Evolutionary conservation across 768 basidiomycete species (phyloP).

Genomic region (Symmetrospora coprosmae): DNA sequence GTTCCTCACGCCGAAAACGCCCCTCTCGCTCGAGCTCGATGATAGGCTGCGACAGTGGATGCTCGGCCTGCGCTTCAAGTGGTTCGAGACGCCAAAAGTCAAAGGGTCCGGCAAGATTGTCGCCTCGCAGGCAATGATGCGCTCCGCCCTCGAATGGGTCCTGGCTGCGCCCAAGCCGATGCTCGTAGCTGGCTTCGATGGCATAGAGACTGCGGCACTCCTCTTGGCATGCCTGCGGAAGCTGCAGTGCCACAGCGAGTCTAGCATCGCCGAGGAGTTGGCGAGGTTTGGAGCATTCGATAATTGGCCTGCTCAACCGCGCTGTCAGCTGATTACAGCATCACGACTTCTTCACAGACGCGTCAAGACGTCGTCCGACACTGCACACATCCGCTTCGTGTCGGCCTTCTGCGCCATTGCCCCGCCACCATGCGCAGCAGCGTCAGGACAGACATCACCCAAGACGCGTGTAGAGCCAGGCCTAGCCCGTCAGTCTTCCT

Average conservation of each 20-base stretch:
- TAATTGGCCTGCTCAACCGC: no score
- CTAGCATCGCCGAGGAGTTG: background rate
- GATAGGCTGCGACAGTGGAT: background rate
- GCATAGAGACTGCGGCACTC: background rate
- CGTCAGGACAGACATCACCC: no score
- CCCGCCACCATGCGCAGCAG: no score
- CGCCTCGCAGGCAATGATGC: background rate
- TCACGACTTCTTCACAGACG: no score
- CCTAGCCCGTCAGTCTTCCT: no score
- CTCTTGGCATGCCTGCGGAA: background rate
- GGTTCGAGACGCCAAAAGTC: background rate
- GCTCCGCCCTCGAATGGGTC: constrained; percentile 1
- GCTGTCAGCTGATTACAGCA: no score
- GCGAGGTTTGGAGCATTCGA: background rate
- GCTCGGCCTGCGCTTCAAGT: background rate
- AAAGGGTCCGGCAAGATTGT: background rate
- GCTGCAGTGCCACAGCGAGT: constrained; percentile 3
- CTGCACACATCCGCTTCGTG: no score
- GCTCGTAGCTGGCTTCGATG: background rate
- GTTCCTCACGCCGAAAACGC: background rate
- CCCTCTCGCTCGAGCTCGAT: background rate
- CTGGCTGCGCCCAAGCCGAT: background rate
- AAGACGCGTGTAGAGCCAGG: no score
- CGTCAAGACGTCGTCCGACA: no score
- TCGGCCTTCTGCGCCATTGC: no score